A percentile compares a stretch with the other conserved stretches of the same genome.
Conservation (phyloP, 148 eudicot species). For the Camellia granthamiana region DNA sequence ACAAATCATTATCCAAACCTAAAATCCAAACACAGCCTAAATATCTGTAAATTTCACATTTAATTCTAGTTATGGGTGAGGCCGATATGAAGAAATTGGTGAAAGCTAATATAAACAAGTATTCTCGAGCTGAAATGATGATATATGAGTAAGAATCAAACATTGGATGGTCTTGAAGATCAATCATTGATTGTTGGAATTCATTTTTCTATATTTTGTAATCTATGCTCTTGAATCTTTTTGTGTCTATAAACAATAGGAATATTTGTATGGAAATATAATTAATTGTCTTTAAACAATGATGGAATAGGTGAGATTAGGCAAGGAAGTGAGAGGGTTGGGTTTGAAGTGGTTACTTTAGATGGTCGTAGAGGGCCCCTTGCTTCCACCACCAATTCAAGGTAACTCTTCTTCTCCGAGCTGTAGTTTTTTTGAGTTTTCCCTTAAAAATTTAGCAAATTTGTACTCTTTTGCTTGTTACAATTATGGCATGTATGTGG, state of each 20-base stretch:
- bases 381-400: constrained; percentile 54
- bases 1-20: no score
- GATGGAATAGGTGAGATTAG: constrained; percentile 63
- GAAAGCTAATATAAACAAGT: neutral
- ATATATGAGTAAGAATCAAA: no score
- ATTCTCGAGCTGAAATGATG: no score
- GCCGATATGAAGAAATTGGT: no score
- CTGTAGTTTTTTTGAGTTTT: neutral
- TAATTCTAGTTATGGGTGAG: no score
- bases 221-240: no score
- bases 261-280: no score
- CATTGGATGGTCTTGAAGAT: no score
- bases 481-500: neutral
- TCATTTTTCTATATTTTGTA: neutral
- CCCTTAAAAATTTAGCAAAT: neutral
- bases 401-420: constrained; percentile 29
- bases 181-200: neutral
- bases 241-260: no score
- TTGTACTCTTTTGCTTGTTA: neutral
- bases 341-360: constrained; percentile 80
- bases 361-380: constrained; percentile 62
- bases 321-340: constrained; percentile 71
- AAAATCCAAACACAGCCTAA: no score
- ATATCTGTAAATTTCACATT: no score
- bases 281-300: neutral